Base-by-base conservation (phyloP, 352 stramenopile genomes). In the Phytopythium kandeliae region DNA sequence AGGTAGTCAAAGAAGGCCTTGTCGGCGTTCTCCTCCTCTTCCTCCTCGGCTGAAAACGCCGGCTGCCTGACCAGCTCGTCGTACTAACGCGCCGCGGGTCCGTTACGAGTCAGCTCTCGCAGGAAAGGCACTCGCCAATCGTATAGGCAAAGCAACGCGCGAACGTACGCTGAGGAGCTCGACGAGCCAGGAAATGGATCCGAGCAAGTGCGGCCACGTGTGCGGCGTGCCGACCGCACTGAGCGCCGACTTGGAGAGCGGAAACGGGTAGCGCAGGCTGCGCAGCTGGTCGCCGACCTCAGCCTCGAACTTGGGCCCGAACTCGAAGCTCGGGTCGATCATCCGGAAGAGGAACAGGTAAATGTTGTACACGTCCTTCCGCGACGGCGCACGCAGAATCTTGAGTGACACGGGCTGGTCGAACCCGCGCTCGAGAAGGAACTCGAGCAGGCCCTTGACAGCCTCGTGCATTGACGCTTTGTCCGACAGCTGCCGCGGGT, bases 361-460 rank as follows among this genome's bases (percentile, higher is more conserved):
- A 54, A 99, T 98, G 60, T 98, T 94, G 56, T 82, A 84, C 62
- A 99, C 99, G 61, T 99, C 97, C 56, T 98, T 97, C 36, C 95
- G 96, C 16, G 93, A 98, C 5, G 96, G 96, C 4, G 89, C 79
- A 17, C 85, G 83, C 17, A 99, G 82, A 38, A 96, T 82, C 55
- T 97, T 97, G 6, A 77, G 77, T 0, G 80, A 86, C 44, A 99
- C 70, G 13, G 83, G 71, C 57, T 98, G 75, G 64, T 97, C 86
- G 70, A 97, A 99, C 37, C 89, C 78, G 45, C 83, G 84, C 8
- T 92, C 74, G 42, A 67, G 72, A 25, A 99, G 82, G 61, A 97
- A 99, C 52, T 93, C 80, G 31, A 98, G 80, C 42, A 99, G 85
- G 41, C 75, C 81, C 19, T 89, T 82, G 53, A 99, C 97, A 63